Evolutionary conservation across 2,329 filamentous ascomycete genomes (phyloP).

Genomic region (Westerdykella ornata): DNA sequence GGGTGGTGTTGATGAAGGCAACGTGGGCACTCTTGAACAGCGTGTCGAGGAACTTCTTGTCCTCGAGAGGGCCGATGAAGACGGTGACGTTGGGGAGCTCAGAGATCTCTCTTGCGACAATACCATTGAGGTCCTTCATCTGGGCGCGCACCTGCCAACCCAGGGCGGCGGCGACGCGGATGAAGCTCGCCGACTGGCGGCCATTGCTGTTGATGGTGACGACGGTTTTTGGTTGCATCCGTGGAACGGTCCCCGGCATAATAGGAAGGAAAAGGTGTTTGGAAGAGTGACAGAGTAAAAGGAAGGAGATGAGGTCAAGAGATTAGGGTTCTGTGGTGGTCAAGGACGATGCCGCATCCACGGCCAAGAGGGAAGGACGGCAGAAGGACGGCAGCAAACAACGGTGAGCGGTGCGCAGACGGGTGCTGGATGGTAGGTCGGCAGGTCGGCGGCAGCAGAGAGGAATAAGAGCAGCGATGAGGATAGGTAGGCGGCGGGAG

Average conservation of each 20-base stretch:
- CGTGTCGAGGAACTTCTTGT: constrained; percentile 68
- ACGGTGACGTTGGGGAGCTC: constrained; percentile 74
- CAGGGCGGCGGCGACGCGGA: constrained; percentile 86
- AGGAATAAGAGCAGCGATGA: no score
- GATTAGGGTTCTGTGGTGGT: no score
- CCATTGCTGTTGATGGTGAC: constrained; percentile 94
- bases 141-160: constrained; percentile 92
- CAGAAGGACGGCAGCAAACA: constrained; percentile 19
- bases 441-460: no score
- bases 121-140: constrained; percentile 75
- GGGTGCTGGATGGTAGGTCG: constrained; percentile 5
- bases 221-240: constrained; percentile 54
- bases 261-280: background rate
- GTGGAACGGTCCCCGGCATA: constrained; percentile 11
- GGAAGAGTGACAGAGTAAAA: constrained; percentile 4
- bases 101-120: constrained; percentile 81
- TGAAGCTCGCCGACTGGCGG: constrained; percentile 89
- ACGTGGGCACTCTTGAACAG: constrained; percentile 79
- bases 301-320: constrained; percentile 1
- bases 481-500: no score
- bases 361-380: constrained; percentile 10
- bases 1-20: constrained; percentile 96
- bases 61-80: constrained; percentile 58
- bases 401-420: constrained; percentile 9
- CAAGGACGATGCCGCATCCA: constrained; percentile 11